Conservation (phyloP, 129 eudicot species). For the Silybum marianum region DNA sequence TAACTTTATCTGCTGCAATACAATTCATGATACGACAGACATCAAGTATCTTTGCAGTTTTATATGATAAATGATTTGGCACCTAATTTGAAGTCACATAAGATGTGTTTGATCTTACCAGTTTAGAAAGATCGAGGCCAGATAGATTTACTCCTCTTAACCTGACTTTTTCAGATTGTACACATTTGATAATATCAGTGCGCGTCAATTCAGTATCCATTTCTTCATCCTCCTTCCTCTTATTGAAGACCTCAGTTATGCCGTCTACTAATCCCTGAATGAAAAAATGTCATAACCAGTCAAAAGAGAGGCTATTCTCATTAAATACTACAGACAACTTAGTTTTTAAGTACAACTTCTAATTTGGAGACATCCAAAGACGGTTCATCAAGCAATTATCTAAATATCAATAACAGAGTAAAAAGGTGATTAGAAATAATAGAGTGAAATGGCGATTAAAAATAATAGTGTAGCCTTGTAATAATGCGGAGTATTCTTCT, state of each 20-base stretch:
- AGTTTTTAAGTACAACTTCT: neutral
- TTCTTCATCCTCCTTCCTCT: conserved; percentile 72
- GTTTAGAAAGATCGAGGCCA: conserved; percentile 92
- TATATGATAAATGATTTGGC: neutral
- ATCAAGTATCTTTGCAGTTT: conserved; percentile 13
- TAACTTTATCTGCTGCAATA: conserved; percentile 1
- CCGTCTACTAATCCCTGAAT: conserved; percentile 81
- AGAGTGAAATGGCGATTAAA: neutral
- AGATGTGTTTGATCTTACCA: conserved; percentile 52
- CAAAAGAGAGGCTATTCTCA: neutral
- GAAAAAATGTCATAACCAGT: conserved; percentile 15
- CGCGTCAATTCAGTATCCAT: conserved; percentile 79
- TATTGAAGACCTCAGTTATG: conserved; percentile 52
- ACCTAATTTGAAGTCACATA: neutral
- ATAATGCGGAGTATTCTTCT: neutral
- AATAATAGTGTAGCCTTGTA: neutral
- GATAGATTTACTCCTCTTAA: conserved; percentile 93
- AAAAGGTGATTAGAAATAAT: neutral
- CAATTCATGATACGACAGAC: neutral
- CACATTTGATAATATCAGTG: conserved; percentile 81
- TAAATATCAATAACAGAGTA: conserved; percentile 1
- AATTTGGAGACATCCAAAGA: neutral
- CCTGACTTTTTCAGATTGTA: conserved; percentile 84
- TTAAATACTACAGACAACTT: neutral
- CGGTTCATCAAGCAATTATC: conserved; percentile 10